Evolutionary conservation across 345 rosid genomes (phyloP).

Genomic region (Excoecaria agallocha): DNA sequence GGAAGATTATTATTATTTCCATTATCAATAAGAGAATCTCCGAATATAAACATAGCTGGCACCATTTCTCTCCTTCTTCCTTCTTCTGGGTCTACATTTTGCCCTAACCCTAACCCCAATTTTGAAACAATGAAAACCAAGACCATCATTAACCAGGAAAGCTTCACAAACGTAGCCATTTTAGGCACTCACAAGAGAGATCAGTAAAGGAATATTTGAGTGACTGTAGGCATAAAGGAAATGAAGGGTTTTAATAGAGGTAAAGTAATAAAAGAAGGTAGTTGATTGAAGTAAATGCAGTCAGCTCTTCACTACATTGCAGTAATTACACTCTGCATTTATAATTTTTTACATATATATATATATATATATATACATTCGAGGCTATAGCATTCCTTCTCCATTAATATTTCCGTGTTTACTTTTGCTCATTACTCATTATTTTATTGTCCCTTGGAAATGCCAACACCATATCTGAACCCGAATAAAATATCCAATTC

Average conservation of each 20-base stretch:
- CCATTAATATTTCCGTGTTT: too few species aligned
- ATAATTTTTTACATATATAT: too few species aligned
- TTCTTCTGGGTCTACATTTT: slow-evolving; percentile 19
- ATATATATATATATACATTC: too few species aligned
- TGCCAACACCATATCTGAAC: too few species aligned
- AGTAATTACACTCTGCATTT: not conserved
- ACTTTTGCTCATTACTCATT: too few species aligned
- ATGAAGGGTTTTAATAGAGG: slow-evolving; percentile 9
- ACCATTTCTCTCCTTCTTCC: slow-evolving; percentile 47
- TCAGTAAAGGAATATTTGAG: not conserved
- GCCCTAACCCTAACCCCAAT: slow-evolving; percentile 12
- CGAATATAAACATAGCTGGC: slow-evolving; percentile 89
- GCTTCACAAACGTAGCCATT: not conserved
- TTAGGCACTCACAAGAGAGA: not conserved
- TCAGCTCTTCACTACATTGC: slow-evolving; percentile 18
- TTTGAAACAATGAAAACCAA: not conserved
- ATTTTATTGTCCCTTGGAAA: too few species aligned
- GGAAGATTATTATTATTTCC: slow-evolving; percentile 88
- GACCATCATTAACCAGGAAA: not conserved
- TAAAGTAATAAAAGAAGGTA: not conserved
- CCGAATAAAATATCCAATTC: too few species aligned
- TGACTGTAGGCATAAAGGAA: not conserved
- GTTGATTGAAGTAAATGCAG: slow-evolving; percentile 17
- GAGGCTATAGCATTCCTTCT: too few species aligned
- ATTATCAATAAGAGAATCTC: slow-evolving; percentile 90